These are phyloP conservation scores for Colletotrichum scovillei DNA, from an alignment of 2,329 filamentous ascomycete species.

Conservation along the genomic window DNA sequence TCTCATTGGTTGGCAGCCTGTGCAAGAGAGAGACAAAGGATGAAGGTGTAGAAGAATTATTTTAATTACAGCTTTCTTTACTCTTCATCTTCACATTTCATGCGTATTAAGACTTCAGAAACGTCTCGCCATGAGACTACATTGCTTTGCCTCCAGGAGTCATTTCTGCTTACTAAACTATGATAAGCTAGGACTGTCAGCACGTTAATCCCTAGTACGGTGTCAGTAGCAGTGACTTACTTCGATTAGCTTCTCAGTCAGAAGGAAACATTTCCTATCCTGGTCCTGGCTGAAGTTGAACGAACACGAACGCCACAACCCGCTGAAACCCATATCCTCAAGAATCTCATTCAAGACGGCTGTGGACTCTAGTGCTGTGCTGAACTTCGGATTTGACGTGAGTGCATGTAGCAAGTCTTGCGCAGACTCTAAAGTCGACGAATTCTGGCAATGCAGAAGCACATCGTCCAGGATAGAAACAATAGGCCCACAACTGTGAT, in stretches of 20 bases:
- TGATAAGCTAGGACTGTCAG: slow-evolving; percentile 24
- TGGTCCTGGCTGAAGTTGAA: slow-evolving; percentile 61
- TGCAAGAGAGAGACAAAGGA: too few species aligned
- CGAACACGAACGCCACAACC: slow-evolving; percentile 69
- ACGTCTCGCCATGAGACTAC: too few species aligned
- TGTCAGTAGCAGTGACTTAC: slow-evolving; percentile 47
- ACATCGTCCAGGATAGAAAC: slow-evolving; percentile 70
- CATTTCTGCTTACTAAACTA: slow-evolving; percentile 25
- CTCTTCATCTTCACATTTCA: too few species aligned
- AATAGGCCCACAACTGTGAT: slow-evolving; percentile 64
- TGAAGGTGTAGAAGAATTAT: too few species aligned
- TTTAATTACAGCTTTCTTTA: too few species aligned
- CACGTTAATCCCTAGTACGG: slow-evolving; percentile 10
- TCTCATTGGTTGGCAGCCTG: too few species aligned
- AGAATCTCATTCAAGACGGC: slow-evolving; percentile 64
- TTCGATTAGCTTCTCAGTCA: slow-evolving; percentile 72
- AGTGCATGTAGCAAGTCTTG: slow-evolving; percentile 70
- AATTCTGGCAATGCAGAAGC: slow-evolving; percentile 72
- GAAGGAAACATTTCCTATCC: slow-evolving; percentile 62
- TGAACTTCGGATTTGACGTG: slow-evolving; percentile 64
- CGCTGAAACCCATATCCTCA: slow-evolving; percentile 71
- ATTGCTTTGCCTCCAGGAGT: neutral
- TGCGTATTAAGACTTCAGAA: too few species aligned
- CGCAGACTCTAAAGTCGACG: slow-evolving; percentile 68
- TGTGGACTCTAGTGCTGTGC: slow-evolving; percentile 58